Base-by-base conservation (phyloP, 208 protist genomes). In the Leishmania lainsoni region DNA sequence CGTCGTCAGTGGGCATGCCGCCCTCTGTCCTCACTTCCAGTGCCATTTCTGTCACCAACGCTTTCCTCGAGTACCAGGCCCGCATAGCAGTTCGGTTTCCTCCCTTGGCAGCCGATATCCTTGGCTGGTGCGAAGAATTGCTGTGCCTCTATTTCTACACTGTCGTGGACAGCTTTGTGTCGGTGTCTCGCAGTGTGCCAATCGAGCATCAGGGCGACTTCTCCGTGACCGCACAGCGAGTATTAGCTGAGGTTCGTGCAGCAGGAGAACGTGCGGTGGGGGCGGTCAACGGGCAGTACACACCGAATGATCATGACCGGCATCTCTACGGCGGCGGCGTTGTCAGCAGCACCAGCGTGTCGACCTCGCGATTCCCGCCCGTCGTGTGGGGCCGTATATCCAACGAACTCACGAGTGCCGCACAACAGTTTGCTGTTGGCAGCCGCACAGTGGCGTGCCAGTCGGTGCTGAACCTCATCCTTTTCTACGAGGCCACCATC, bases 101-200 rank as follows among this genome's bases (percentile, higher is more conserved):
- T 8, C 92, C 91, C 12, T 83, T 97, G 39, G 92, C 92, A 17
- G 69, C 89, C 3, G 89, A 94, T 59, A 91, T 95, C 49, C 79
- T 97, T 45, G 75, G 49, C 72, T 96, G 94, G 92, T 89, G 86
- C 75, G 89, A 93, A 66, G 90, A 95, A 77, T 82, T 95, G 70
- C 75, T 94, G 70, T 77, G 81, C 72, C 78, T 95, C 22, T 96
- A 95, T 76, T 86, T 94, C n/a, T 96, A 93, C 87, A 93, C 89
- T 32, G 89, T 95, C 16, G 86, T 91, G 54, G 94, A 95, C 83
- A 97, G 90, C 86, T 97, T 97, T 81, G 91, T 97, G 52, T 96
- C 92, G 29, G 86, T 95, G 63, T 96, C 94, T 2, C 84, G 90
- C 58, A 88, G 68, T 42, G 90, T 95, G 66, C 88, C 84, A 10